phyloP scores from a whole-genome alignment of 441 rosid genomes.

The Gossypium armourianum region DNA sequence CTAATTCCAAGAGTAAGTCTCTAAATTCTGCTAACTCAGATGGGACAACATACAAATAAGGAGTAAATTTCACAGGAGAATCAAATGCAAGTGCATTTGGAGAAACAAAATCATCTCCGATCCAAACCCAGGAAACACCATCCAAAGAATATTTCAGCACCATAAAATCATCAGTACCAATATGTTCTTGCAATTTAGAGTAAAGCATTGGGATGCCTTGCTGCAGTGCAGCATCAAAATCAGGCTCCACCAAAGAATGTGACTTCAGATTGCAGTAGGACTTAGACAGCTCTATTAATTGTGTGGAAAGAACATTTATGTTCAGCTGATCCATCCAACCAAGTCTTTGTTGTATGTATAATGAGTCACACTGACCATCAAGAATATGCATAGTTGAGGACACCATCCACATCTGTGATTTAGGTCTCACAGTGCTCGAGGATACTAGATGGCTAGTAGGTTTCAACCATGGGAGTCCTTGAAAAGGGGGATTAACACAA shows the following conservation, averaged over 20 bases:
- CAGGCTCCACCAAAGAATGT: slow-evolving; percentile 37
- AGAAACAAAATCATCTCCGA: slow-evolving; percentile 83
- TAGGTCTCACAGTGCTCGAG: slow-evolving; percentile 74
- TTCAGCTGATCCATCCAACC: slow-evolving; percentile 67
- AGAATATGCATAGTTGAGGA: slow-evolving; percentile 67
- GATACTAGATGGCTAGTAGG: slow-evolving; percentile 50
- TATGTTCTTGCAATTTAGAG: slow-evolving; percentile 53
- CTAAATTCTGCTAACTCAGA: slow-evolving; percentile 80
- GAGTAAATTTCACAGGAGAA: slow-evolving; percentile 91
- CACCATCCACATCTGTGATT: slow-evolving; percentile 73
- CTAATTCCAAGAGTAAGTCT: slow-evolving; percentile 70
- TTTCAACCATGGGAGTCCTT: slow-evolving; percentile 81
- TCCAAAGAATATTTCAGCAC: slow-evolving; percentile 52
- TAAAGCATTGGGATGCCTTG: slow-evolving; percentile 61
- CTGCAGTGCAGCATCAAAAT: slow-evolving; percentile 52
- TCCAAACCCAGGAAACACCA: slow-evolving; percentile 90
- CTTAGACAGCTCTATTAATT: slow-evolving; percentile 65
- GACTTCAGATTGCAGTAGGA: slow-evolving; percentile 50
- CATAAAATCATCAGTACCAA: slow-evolving; percentile 54
- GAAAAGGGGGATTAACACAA: slow-evolving; percentile 53
- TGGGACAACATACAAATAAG: slow-evolving; percentile 92
- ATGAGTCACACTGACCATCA: slow-evolving; percentile 56
- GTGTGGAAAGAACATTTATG: slow-evolving; percentile 46
- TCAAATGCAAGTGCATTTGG: slow-evolving; percentile 86
- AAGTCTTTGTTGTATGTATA: slow-evolving; percentile 56